Evolutionary conservation across 257 asterid species (phyloP), one percentile per base, ranked within the genome.

Genomic region (Lavandula angustifolia): DNA sequence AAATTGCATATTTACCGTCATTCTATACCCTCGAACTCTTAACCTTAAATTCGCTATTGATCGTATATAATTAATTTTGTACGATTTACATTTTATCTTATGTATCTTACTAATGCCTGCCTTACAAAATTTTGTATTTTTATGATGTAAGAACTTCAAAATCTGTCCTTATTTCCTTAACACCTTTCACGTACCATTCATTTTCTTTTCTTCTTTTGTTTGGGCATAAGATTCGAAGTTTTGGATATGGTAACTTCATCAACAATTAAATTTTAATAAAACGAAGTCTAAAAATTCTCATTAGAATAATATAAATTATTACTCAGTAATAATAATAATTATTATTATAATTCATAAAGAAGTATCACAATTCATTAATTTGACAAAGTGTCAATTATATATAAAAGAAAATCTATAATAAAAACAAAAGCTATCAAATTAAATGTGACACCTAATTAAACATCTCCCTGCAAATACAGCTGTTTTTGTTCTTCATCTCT

Each of bases 381-480:
- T 6, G 48, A 3, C 33, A 46, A 34, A 18, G 4, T n/a, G 13
- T 43, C 17, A 29, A 9, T 51, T 2, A n/a, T n/a, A n/a, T n/a
- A n/a, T n/a, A n/a, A 3, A 8, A 63, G 68, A 56, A 50, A 67
- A 54, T 14, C 54, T 67, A 27, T 46, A 67, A 60, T 50, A 13
- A n/a, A 62, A 46, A 63, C 63, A 47, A 54, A 47, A 44, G 51
- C 31, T 9, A 75, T 56, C 70, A 27, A 70, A 70, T 70, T 75
- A 64, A 75, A 64, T 75, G 75, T 69, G 66, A 66, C 50, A 68
- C 70, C 69, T 59, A 75, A 70, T 75, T 59, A 70, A 62, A 75
- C 76, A 75, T 46, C 62, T 70, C 14, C 67, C 56, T 43, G 79
- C 75, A 69, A 13, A 53, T 46, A 70, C 80, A 75, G 76, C 76